phyloP scores from a whole-genome alignment of 1,139 yeast species.

The Sporopachydermia cereana region DNA sequence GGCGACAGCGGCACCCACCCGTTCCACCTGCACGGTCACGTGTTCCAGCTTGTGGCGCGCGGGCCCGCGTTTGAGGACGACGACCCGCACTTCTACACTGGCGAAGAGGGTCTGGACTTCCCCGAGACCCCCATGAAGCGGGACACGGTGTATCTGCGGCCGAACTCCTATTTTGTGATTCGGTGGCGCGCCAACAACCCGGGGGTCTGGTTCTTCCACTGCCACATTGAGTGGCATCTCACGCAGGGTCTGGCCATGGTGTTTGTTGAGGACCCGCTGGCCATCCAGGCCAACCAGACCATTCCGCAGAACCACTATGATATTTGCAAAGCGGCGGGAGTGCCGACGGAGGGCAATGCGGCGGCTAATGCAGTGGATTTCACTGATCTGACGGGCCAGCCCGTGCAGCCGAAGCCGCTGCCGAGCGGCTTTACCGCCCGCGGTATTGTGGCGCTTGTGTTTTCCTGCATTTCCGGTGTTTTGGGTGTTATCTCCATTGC shows the following conservation, averaged over 20 bases:
- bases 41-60: conserved; percentile 55
- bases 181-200: conserved; percentile 77
- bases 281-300: conserved; percentile 40
- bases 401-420: conserved; percentile 47
- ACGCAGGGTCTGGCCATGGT: conserved; percentile 72
- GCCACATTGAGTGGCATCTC: conserved; percentile 92
- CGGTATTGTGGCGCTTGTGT: conserved; percentile 79
- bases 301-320: conserved; percentile 45
- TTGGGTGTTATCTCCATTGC: conserved; percentile 69
- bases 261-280: conserved; percentile 65
- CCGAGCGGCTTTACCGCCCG: conserved; percentile 84
- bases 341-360: conserved; percentile 62
- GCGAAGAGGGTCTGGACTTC: conserved; percentile 37
- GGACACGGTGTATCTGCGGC: conserved; percentile 55
- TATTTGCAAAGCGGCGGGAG: conserved; percentile 43
- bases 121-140: conserved; percentile 59
- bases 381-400: conserved; percentile 61
- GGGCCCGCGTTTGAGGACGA: conserved; percentile 38
- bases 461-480: conserved; percentile 70
- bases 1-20: conserved; percentile 73
- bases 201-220: conserved; percentile 90
- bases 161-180: conserved; percentile 55
- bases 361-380: conserved; percentile 62
- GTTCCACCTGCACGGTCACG: conserved; percentile 82
- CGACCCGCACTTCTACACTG: conserved; percentile 38